Conservation (phyloP, 805 yeast species). For the Zygoascus biomembranicola region DNA sequence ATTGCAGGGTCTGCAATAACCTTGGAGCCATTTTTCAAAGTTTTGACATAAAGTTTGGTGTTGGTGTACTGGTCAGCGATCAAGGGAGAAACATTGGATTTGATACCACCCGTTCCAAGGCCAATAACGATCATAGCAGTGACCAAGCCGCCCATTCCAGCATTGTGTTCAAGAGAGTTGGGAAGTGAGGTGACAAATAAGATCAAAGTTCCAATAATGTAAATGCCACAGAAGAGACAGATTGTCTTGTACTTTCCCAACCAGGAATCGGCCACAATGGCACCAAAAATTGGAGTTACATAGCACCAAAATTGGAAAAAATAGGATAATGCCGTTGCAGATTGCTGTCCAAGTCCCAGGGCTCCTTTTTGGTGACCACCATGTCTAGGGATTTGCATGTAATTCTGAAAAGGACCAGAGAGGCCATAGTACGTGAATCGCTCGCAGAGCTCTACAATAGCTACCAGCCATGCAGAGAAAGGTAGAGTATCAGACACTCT, state of each 20-base stretch:
- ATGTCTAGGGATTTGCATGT: slow-evolving; percentile 44
- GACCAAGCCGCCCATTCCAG: slow-evolving; percentile 57
- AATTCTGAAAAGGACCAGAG: slow-evolving; percentile 68
- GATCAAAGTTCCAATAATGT: slow-evolving; percentile 53
- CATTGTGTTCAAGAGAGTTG: slow-evolving; percentile 34
- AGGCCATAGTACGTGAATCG: slow-evolving; percentile 76
- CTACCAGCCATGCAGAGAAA: slow-evolving; percentile 51
- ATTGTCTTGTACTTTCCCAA: slow-evolving; percentile 69
- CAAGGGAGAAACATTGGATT: slow-evolving; percentile 65
- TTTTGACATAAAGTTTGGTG: slow-evolving; percentile 49
- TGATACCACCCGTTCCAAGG: slow-evolving; percentile 74
- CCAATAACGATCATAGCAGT: slow-evolving; percentile 55
- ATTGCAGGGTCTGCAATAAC: slow-evolving; percentile 64
- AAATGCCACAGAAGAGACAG: slow-evolving; percentile 48
- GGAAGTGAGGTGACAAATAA: slow-evolving; percentile 67
- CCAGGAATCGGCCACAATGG: slow-evolving; percentile 64
- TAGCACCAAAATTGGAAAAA: slow-evolving; percentile 80
- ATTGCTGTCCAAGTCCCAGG: slow-evolving; percentile 48
- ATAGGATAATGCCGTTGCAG: slow-evolving; percentile 65
- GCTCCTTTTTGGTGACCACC: slow-evolving; percentile 39
- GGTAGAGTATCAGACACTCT: slow-evolving; percentile 48
- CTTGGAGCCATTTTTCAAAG: slow-evolving; percentile 49
- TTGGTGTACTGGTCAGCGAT: slow-evolving; percentile 69
- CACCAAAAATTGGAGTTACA: slow-evolving; percentile 71
- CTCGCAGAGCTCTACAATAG: slow-evolving; percentile 70